Evolutionary conservation across 768 basidiomycete species (phyloP).

Genomic region (Leccinum barrowsii): DNA sequence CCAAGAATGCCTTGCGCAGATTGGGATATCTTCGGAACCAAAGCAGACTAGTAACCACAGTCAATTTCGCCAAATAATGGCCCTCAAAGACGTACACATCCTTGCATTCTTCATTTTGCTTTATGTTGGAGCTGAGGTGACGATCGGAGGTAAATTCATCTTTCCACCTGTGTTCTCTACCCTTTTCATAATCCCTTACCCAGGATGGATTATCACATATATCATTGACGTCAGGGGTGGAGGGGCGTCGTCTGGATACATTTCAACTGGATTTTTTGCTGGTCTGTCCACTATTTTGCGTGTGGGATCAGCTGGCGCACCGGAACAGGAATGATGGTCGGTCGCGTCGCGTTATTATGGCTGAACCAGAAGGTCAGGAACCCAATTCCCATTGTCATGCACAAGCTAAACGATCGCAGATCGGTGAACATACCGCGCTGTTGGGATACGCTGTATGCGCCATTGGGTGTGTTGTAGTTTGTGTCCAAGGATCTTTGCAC

Average conservation of each 20-base stretch:
- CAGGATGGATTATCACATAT: conserved; percentile 69
- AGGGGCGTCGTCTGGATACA: conserved; percentile 45
- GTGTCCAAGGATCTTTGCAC: not conserved
- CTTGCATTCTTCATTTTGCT: conserved; percentile 43
- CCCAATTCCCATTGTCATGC: not conserved
- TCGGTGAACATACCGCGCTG: conserved; percentile 31
- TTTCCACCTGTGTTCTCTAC: not conserved
- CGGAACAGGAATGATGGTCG: conserved; percentile 25
- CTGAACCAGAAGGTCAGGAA: conserved; percentile 24
- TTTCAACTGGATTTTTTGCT: conserved; percentile 38
- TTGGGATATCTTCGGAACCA: conserved; percentile 31
- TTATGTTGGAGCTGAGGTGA: conserved; percentile 53
- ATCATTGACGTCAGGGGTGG: conserved; percentile 41
- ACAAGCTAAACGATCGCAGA: conserved; percentile 10
- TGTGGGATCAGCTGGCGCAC: not conserved
- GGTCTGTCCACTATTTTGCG: conserved; percentile 10
- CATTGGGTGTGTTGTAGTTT: conserved; percentile 19
- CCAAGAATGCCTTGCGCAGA: conserved; percentile 36
- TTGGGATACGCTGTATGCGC: conserved; percentile 29
- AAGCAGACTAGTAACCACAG: conserved; percentile 29
- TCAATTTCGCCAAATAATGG: conserved; percentile 46
- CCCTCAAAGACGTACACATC: conserved; percentile 40
- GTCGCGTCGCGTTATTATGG: conserved; percentile 28
- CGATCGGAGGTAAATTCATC: conserved; percentile 38
- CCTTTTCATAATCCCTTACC: not conserved